Evolutionary conservation across 139 green algal genomes (phyloP), one percentile per base, ranked within the genome.

Genomic region (Dunaliella primolecta): DNA sequence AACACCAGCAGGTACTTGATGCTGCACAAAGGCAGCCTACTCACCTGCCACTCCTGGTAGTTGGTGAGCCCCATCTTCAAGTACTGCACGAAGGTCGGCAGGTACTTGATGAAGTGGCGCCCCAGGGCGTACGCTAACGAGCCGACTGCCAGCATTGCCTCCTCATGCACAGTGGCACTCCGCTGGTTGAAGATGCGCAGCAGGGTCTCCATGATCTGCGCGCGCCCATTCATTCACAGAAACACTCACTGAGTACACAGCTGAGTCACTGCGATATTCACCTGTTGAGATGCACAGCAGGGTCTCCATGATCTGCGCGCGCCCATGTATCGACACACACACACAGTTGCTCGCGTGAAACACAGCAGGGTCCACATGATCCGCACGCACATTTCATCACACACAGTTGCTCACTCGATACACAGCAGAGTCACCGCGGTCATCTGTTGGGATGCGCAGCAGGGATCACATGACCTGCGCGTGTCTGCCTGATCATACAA

Each of bases 131-230:
- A 95, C 11, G 93, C 95, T 46, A 99, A 93, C 0, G 96, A 90
- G 35, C 96, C 96, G 33, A 97, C 94, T 2, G 97, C 95, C 77
- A 98, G 92, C 94, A 99, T 97, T 0, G 94, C 96, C 88, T 99
- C 97, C 90, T 99, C 96, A 80, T 98, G 96, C 70, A 99, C 95
- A 1, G 85, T 95, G 24, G 78, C 86, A 56, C 83, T 87, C 86
- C 85, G 82, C 32, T 75, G 55, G 36, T 80, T 75, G 81, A 86
- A 86, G 36, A 89, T 74, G 21, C 81, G 77, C 24, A 97, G 89
- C 84, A 98, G 89, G 32, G 92, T 91, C 80, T 90, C 84, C 93
- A 97, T 97, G 89, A 96, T 93, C 83, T 92, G 86, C 31, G n/a
- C n/a, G n/a, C n/a, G n/a, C n/a, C n/a, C n/a, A n/a, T n/a, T n/a